phyloP scores from a whole-genome alignment of 1,139 yeast genomes.

The Debaryomyces fabryi region DNA sequence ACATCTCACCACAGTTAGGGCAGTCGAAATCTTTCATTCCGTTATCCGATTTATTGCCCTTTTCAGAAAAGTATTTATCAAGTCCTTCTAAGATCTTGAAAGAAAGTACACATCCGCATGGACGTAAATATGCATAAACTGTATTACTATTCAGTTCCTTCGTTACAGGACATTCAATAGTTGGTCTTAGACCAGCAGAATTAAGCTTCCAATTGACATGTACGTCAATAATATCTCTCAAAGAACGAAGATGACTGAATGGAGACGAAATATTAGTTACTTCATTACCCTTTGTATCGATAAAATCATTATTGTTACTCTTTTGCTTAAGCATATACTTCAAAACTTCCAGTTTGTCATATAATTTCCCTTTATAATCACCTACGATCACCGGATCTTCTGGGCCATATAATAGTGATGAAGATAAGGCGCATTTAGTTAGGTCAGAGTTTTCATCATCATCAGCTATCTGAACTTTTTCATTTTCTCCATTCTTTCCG shows the following conservation, averaged over 20 bases:
- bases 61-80: constrained; percentile 14
- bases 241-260: constrained; percentile 45
- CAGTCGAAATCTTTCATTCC: constrained; percentile 21
- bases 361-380: constrained; percentile 72
- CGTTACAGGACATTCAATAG: constrained; percentile 57
- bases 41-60: constrained; percentile 1
- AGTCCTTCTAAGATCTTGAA: constrained; percentile 25
- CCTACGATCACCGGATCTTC: constrained; percentile 55
- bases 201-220: constrained; percentile 28
- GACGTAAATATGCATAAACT: constrained; percentile 32
- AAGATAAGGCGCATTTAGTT: constrained; percentile 31
- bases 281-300: constrained; percentile 25
- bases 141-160: constrained; percentile 26
- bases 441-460: constrained; percentile 17
- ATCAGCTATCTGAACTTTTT: constrained; percentile 43
- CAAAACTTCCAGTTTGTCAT: constrained; percentile 66
- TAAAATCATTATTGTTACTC: constrained; percentile 21
- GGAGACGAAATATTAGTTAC: constrained; percentile 13
- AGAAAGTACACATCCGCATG: constrained; percentile 47
- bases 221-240: constrained; percentile 35
- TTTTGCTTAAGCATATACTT: constrained; percentile 53
- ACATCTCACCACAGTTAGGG: constrained; percentile 35
- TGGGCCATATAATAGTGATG: constrained; percentile 26
- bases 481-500: constrained; percentile 12
- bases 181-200: constrained; percentile 17